Evolutionary conservation across 441 rosid species (phyloP).

Genomic region (Syzygium malaccense): DNA sequence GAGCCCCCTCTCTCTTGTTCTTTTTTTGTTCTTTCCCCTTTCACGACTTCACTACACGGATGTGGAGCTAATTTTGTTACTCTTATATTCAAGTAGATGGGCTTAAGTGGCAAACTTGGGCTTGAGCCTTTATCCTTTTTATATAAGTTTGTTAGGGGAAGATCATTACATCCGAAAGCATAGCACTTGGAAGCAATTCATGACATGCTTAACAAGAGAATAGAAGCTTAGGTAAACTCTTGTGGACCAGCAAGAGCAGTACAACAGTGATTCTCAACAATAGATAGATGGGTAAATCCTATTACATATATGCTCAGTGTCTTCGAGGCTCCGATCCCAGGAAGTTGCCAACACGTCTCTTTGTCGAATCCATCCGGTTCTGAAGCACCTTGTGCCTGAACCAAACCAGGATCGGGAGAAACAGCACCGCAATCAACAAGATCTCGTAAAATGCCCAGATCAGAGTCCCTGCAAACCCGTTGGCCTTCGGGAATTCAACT

Average conservation of each 20-base stretch:
- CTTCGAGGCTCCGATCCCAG: not conserved
- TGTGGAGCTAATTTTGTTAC: not conserved
- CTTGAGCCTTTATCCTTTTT: not conserved
- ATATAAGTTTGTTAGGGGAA: not conserved
- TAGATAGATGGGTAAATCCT: not conserved
- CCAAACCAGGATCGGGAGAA: not conserved
- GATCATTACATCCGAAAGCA: not conserved
- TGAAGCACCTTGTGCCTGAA: not conserved
- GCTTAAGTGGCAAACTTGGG: not conserved
- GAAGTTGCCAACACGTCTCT: not conserved
- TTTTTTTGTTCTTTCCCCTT: too few relatives aligned
- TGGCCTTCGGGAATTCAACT: not conserved
- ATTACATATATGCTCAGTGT: not conserved
- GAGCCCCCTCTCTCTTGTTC: too few relatives aligned
- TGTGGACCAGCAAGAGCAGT: not conserved
- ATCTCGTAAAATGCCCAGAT: not conserved
- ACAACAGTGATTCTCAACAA: not conserved
- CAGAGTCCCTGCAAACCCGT: not conserved
- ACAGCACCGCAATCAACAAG: not conserved
- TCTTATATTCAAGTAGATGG: not conserved
- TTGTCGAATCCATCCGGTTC: not conserved
- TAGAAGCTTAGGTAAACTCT: not conserved
- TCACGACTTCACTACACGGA: not conserved
- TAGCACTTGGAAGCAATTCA: not conserved
- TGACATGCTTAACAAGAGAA: not conserved